Evolutionary conservation across 495 filamentous ascomycete genomes (phyloP).

Genomic region (Polyplosphaeria fusca): DNA sequence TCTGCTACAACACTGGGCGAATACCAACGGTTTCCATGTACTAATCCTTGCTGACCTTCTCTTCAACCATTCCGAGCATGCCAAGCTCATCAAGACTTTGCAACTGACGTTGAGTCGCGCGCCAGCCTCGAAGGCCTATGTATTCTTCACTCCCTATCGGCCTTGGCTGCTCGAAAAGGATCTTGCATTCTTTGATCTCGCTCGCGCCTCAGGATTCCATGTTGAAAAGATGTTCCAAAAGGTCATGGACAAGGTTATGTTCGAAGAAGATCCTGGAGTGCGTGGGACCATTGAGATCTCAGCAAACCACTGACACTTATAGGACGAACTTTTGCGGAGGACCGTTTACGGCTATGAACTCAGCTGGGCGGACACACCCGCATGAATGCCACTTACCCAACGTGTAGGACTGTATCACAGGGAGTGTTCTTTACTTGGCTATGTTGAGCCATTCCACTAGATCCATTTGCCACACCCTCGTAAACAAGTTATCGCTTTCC

Average conservation of each 20-base stretch:
- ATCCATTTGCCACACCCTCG: background rate
- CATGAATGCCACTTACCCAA: background rate
- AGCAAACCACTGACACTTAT: background rate
- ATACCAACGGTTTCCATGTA: slow-evolving; percentile 61
- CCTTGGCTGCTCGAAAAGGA: slow-evolving; percentile 85
- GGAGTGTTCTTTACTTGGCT: background rate
- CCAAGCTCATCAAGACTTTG: slow-evolving; percentile 68
- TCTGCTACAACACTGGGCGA: slow-evolving; percentile 43
- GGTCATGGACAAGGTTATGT: slow-evolving; percentile 77
- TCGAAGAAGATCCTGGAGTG: slow-evolving; percentile 79
- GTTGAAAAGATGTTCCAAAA: slow-evolving; percentile 79
- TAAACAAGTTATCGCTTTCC: background rate
- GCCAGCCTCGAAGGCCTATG: slow-evolving; percentile 61
- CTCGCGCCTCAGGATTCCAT: slow-evolving; percentile 60
- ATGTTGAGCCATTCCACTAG: background rate
- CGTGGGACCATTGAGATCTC: slow-evolving; percentile 22
- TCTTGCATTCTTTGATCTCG: slow-evolving; percentile 78
- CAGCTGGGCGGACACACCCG: slow-evolving; percentile 1
- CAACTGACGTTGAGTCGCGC: slow-evolving; percentile 56
- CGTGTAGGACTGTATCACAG: background rate
- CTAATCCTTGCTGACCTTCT: slow-evolving; percentile 84
- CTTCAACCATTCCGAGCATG: slow-evolving; percentile 84
- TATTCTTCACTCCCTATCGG: slow-evolving; percentile 91
- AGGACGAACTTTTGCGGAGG: slow-evolving; percentile 15
- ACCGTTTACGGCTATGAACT: slow-evolving; percentile 21